Percentiles rank a stretch among this genome's conserved stretches.
Evolutionary conservation across 768 basidiomycete species (phyloP).

Genomic region (Lenzites betulinus): DNA sequence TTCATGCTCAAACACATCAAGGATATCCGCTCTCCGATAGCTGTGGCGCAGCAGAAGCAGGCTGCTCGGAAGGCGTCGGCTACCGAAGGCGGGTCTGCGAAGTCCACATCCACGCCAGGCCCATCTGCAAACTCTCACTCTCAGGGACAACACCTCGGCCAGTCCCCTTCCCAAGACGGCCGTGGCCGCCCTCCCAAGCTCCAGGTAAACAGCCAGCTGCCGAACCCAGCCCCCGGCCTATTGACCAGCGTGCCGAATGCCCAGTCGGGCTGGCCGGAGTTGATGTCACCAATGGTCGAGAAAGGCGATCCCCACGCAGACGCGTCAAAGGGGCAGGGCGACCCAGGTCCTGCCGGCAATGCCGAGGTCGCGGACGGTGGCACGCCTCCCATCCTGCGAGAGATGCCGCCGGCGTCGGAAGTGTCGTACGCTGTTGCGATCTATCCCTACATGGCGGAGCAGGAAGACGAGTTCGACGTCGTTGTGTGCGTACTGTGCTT

Average conservation of each 20-base stretch:
- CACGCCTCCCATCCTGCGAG: slow-evolving; percentile 27
- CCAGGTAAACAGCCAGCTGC: slow-evolving; percentile 58
- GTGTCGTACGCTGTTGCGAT: slow-evolving; percentile 97
- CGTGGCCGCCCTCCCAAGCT: slow-evolving; percentile 62
- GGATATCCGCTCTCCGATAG: slow-evolving; percentile 96
- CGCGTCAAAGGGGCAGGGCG: slow-evolving; percentile 38
- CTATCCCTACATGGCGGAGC: slow-evolving; percentile 98
- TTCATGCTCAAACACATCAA: slow-evolving; percentile 98
- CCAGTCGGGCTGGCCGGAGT: slow-evolving; percentile 78
- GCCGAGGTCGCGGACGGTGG: slow-evolving; percentile 34
- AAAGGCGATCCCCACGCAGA: slow-evolving; percentile 36
- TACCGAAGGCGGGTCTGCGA: slow-evolving; percentile 40
- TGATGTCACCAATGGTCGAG: slow-evolving; percentile 60
- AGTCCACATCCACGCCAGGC: slow-evolving; percentile 33
- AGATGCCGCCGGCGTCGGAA: slow-evolving; percentile 42
- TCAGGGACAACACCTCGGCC: slow-evolving; percentile 39
- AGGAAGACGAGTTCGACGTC: slow-evolving; percentile 98
- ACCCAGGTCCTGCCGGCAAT: slow-evolving; percentile 24
- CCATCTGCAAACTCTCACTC: slow-evolving; percentile 35
- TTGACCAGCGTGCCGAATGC: slow-evolving; percentile 59
- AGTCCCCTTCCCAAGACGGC: slow-evolving; percentile 32
- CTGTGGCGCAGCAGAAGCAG: slow-evolving; percentile 95
- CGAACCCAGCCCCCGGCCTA: slow-evolving; percentile 46
- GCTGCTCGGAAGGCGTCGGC: slow-evolving; percentile 72
- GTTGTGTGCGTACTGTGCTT: slow-evolving; percentile 60